A percentile compares a stretch with the other conserved stretches of the same genome.
Evolutionary conservation across 2,329 filamentous ascomycete genomes (phyloP).

Genomic region (Fusarium napiforme): DNA sequence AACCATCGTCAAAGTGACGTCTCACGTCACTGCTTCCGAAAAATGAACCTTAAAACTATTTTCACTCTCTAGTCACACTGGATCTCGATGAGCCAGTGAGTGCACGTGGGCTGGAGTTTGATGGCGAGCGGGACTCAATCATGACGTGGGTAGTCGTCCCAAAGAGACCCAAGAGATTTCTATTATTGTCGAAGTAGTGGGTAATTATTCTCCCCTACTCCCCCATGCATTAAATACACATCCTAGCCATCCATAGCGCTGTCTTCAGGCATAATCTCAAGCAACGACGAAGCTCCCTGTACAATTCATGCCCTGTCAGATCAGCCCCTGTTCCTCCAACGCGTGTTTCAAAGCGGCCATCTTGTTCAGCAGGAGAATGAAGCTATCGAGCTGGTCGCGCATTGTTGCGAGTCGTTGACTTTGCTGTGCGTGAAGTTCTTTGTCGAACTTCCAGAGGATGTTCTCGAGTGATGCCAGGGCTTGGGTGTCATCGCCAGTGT

Average conservation of each 20-base stretch:
- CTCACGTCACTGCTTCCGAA: not conserved
- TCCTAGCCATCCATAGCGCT: too few species aligned
- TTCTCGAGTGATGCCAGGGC: not conserved
- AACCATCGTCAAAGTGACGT: not conserved
- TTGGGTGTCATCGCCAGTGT: not conserved
- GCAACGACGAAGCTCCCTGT: not conserved
- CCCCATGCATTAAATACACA: not conserved
- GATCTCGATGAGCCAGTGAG: not conserved
- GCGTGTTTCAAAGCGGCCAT: not conserved
- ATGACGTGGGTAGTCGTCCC: not conserved
- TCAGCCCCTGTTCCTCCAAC: not conserved
- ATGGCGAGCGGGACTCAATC: too few species aligned
- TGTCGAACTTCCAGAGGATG: not conserved
- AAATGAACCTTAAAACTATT: not conserved
- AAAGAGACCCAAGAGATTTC: not conserved
- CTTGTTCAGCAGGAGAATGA: not conserved
- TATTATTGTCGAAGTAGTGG: not conserved
- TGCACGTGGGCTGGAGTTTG: not conserved
- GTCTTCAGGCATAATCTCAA: not conserved
- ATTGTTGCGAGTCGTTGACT: not conserved
- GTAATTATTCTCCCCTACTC: not conserved
- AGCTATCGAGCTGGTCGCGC: not conserved
- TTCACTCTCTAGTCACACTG: not conserved
- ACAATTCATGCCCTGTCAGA: not conserved
- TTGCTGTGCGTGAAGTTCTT: not conserved